Percentiles rank a stretch among this genome's conserved stretches.
phyloP scores from a whole-genome alignment of 768 basidiomycete species.

The Pisolithus albus region DNA sequence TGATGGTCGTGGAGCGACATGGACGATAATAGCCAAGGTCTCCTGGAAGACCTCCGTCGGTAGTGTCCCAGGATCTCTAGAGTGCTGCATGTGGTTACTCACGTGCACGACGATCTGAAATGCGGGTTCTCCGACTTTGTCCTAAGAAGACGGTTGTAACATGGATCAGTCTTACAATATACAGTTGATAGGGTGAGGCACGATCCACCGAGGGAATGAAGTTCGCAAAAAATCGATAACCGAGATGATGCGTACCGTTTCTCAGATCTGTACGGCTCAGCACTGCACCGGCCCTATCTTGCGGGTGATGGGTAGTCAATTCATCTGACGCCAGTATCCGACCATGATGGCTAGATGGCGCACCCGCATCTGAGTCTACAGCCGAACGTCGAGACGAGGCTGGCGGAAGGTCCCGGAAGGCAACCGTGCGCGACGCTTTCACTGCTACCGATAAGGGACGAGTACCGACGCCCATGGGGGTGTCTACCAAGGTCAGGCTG shows the following conservation, averaged over 20 bases:
- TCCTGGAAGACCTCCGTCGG: not conserved
- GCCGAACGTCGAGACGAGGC: slow-evolving; percentile 5
- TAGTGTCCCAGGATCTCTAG: not conserved
- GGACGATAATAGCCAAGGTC: not conserved
- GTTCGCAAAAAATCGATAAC: too few relatives aligned
- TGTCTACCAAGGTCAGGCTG: too few relatives aligned
- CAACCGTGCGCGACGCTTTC: slow-evolving; percentile 11
- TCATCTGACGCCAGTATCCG: slow-evolving; percentile 1
- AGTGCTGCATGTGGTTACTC: not conserved
- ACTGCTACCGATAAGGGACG: not conserved
- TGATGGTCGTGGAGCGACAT: not conserved
- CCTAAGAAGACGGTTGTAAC: not conserved
- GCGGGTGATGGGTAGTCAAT: not conserved
- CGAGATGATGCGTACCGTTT: not conserved
- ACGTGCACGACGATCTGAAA: not conserved
- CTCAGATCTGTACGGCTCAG: not conserved
- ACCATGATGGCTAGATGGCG: slow-evolving; percentile 4
- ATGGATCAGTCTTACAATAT: not conserved
- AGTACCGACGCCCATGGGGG: too few relatives aligned
- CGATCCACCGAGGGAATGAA: too few relatives aligned
- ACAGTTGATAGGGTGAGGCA: too few relatives aligned
- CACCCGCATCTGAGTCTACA: not conserved
- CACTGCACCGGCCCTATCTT: not conserved
- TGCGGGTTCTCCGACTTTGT: not conserved
- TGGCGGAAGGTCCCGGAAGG: slow-evolving; percentile 6